Base-by-base conservation (phyloP, 768 basidiomycete genomes). In the Lentinula detonsa region DNA sequence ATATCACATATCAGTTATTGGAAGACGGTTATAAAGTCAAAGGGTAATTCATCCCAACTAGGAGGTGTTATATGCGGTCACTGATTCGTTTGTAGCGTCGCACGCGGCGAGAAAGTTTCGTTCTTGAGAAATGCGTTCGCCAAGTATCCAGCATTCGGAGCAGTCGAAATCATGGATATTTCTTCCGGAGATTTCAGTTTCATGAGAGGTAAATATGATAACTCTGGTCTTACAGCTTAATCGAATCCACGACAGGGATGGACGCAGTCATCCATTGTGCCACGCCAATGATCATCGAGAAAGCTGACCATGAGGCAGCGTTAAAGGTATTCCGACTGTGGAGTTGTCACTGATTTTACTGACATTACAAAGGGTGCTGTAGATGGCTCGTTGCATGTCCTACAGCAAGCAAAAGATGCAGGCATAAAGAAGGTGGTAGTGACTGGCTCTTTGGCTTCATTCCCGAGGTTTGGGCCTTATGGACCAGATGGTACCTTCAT, bases 1-100 rank as follows among this genome's bases (percentile, higher is more conserved):
- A 64, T 53, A 60, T 67, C 28, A 61, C 63, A 13, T 40, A 61
- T 16, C 63, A 67, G 39, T 62, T 65, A 8, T 65, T 67, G 4
- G 61, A 65, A 42, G 63, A 56, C 4, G 66, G 66, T 13, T 64
- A 64, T 50, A 37, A 63, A 21, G 65, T 67, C 39, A 37, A 62
- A 62, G 61, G 57, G 64, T 64, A 43, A 35, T 48, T 37, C 1
- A 28, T 7, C 28, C 31, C n/a, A 7, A 23, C 23, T n/a, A 6
- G 7, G 3, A 18, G 13, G 5, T 1, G 16, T 13, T 34, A 42
- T 18, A 35, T 18, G 40, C 3, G 28, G 28, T 28, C 28, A 55
- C 34, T 39, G 21, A 33, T 34, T 55, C 31, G 10, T 58, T 7
- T 6, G 13, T 48, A 63, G 62, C 7, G 6, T 57, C 46, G 62